These are phyloP conservation scores for Incumbomyces lentus DNA, from an alignment of 2,329 filamentous ascomycete species.

Conservation along the genomic window DNA sequence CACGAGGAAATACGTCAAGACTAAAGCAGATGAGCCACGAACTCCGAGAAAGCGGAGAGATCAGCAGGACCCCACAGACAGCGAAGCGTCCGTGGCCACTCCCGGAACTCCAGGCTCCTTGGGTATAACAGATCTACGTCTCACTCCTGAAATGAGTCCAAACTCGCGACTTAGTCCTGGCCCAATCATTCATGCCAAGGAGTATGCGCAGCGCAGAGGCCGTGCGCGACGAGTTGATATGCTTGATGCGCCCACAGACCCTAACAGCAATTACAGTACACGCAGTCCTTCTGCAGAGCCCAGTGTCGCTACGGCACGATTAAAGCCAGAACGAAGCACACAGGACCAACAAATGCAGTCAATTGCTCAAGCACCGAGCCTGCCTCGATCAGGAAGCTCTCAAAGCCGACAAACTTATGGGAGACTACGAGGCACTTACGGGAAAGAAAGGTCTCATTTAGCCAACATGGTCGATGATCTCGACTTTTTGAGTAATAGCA, in stretches of 20 bases:
- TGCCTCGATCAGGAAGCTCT: slow-evolving; percentile 4
- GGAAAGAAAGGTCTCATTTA: slow-evolving; percentile 49
- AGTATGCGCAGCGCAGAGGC: neutral
- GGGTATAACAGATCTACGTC: slow-evolving; percentile 13
- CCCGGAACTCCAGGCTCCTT: slow-evolving; percentile 17
- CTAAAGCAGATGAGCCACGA: neutral
- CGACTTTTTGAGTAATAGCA: slow-evolving; percentile 8
- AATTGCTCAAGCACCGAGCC: neutral
- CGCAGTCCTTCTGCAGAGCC: neutral
- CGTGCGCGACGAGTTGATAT: slow-evolving; percentile 15
- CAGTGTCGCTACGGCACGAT: neutral
- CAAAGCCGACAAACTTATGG: slow-evolving; percentile 2
- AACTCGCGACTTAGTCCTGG: neutral
- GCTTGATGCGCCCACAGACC: slow-evolving; percentile 13
- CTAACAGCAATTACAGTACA: neutral
- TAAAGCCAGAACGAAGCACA: neutral
- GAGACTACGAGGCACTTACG: slow-evolving; percentile 39
- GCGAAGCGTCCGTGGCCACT: slow-evolving; percentile 8
- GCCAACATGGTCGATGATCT: slow-evolving; percentile 37
- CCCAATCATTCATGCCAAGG: neutral
- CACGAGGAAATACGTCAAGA: neutral
- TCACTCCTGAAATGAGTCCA: slow-evolving; percentile 12
- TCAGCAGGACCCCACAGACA: slow-evolving; percentile 5
- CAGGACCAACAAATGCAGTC: neutral
- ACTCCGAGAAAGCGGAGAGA: slow-evolving; percentile 17